Percentiles rank a stretch among this genome's conserved stretches.
phyloP scores from a whole-genome alignment of 768 basidiomycete species.

The Sistotremastrum niveocremeum region DNA sequence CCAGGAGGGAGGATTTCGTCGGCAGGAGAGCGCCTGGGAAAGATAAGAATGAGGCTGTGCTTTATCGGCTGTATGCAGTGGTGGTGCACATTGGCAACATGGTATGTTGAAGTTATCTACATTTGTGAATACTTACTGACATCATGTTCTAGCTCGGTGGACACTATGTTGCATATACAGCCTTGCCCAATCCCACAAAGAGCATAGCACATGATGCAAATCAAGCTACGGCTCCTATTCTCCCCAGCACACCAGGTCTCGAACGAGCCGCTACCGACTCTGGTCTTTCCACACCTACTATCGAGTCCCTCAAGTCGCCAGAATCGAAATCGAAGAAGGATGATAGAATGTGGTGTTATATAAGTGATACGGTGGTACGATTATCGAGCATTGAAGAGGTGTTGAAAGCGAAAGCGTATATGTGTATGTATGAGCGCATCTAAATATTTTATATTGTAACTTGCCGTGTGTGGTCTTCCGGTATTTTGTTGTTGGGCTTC shows the following conservation, averaged over 20 bases:
- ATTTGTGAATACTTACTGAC: constrained; percentile 2
- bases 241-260: not conserved
- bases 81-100: constrained; percentile 82
- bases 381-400: constrained; percentile 78
- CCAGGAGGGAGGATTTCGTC: constrained; percentile 52
- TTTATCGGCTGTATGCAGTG: constrained; percentile 66
- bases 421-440: constrained; percentile 83
- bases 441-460: constrained; percentile 10
- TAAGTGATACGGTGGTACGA: constrained; percentile 82
- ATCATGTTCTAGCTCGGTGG: constrained; percentile 53
- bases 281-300: constrained; percentile 12
- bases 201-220: constrained; percentile 6
- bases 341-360: constrained; percentile 72
- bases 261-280: constrained; percentile 9
- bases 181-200: constrained; percentile 32
- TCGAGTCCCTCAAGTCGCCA: not conserved
- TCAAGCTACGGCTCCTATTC: constrained; percentile 9
- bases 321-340: not conserved
- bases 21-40: constrained; percentile 25
- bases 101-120: constrained; percentile 31
- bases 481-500: no score
- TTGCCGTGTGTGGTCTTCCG: no score
- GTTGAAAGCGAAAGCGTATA: constrained; percentile 79
- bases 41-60: constrained; percentile 24
- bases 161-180: constrained; percentile 80